Evolutionary conservation across 352 stramenopile species (phyloP).

Genomic region (Pythium insidiosum): DNA sequence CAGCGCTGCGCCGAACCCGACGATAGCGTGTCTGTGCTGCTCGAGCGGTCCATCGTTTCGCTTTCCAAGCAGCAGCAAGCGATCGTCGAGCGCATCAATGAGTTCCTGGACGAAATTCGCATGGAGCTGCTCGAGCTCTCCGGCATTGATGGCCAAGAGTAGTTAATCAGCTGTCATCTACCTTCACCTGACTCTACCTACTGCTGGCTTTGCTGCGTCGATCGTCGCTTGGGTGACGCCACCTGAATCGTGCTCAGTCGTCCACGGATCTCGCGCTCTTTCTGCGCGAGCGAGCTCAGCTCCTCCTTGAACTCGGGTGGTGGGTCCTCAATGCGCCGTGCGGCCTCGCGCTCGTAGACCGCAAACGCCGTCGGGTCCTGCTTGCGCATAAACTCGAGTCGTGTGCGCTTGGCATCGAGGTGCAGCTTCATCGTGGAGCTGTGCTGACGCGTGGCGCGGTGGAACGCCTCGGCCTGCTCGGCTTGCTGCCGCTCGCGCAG

Average conservation of each 20-base stretch:
- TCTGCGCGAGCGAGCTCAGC: conserved; percentile 33
- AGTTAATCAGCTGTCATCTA: too few species aligned
- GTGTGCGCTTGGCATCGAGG: conserved; percentile 65
- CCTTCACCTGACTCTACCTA: too few species aligned
- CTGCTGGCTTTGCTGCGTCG: neutral
- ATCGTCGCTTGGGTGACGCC: conserved; percentile 1
- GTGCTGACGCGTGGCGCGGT: conserved; percentile 37
- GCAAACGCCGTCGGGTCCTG: conserved; percentile 51
- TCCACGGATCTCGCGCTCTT: conserved; percentile 48
- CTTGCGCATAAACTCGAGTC: conserved; percentile 54
- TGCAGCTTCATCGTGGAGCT: conserved; percentile 75
- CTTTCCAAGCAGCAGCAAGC: conserved; percentile 49
- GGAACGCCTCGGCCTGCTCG: conserved; percentile 46
- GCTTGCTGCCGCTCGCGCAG: conserved; percentile 62
- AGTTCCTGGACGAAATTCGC: conserved; percentile 60
- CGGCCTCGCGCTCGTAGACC: conserved; percentile 34
- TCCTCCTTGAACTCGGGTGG: conserved; percentile 38
- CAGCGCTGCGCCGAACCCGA: conserved; percentile 29
- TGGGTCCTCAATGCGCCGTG: conserved; percentile 35
- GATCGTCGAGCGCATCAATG: conserved; percentile 72
- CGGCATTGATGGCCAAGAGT: too few species aligned
- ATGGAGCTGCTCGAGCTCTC: conserved; percentile 51
- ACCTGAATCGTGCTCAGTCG: conserved; percentile 40
- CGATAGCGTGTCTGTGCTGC: conserved; percentile 33
- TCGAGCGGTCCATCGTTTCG: conserved; percentile 49